phyloP scores from a whole-genome alignment of 352 stramenopile genomes.

The Elongisporangium senticosum region DNA sequence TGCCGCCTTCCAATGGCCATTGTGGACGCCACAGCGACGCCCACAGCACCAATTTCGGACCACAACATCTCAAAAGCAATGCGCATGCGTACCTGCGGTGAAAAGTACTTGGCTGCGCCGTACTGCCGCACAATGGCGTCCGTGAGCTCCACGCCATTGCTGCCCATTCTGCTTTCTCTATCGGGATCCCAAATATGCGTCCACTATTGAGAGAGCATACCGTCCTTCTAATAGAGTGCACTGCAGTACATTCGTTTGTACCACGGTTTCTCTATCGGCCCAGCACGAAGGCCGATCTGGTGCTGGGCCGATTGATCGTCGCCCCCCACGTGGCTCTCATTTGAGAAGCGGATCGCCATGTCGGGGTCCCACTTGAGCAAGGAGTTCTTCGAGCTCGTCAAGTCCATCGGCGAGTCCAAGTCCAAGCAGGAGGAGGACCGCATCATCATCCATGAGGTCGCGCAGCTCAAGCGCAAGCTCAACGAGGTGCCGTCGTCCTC shows the following conservation, averaged over 20 bases:
- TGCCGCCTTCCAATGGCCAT: not conserved
- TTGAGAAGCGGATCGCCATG: slow-evolving; percentile 36
- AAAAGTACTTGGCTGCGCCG: slow-evolving; percentile 59
- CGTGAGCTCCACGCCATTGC: slow-evolving; percentile 34
- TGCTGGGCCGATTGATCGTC: not conserved
- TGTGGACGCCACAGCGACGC: not conserved
- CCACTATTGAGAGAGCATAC: not conserved
- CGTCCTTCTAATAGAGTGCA: not conserved
- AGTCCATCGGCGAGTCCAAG: slow-evolving; percentile 99
- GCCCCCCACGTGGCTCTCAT: slow-evolving; percentile 15
- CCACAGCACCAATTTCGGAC: not conserved
- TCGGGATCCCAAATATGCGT: slow-evolving; percentile 2
- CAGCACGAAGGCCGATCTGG: slow-evolving; percentile 16
- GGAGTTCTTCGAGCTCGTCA: slow-evolving; percentile 99
- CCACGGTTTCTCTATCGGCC: slow-evolving; percentile 6
- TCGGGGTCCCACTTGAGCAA: slow-evolving; percentile 89
- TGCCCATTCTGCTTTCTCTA: slow-evolving; percentile 9
- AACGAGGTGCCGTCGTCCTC: slow-evolving; percentile 77
- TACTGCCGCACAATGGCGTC: slow-evolving; percentile 64
- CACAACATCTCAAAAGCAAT: not conserved
- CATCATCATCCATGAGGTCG: slow-evolving; percentile 97
- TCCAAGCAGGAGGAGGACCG: slow-evolving; percentile 99
- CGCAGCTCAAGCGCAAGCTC: slow-evolving; percentile 95
- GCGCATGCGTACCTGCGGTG: slow-evolving; percentile 32
- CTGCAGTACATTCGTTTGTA: not conserved